Base-by-base conservation (phyloP, 2,329 filamentous ascomycete genomes). In the Aspergillus caelatus region DNA sequence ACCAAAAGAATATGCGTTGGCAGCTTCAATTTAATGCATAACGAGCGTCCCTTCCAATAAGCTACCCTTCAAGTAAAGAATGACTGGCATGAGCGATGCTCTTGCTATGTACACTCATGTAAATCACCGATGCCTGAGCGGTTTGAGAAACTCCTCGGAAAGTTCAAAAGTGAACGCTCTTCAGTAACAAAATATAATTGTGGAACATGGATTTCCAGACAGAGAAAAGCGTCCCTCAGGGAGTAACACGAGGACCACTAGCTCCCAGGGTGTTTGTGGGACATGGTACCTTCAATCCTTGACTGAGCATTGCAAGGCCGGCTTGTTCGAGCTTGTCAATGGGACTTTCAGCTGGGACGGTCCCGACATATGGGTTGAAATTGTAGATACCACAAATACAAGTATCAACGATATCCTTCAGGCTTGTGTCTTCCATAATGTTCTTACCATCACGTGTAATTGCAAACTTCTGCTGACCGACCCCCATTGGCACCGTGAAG, bases 321-420 rank as follows among this genome's bases (percentile, higher is more conserved):
- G 69, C 75, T 2, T 77, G 69, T 55, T 73, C 72, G 1, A 82
- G 76, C 56, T 72, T 68, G 60, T 82, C 80, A 34, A 77, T 65
- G 4, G 63, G 65, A 23, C 64, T 36, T 57, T 70, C 70, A 16
- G 72, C 68, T 28, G 84, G 83, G 3, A 86, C 74, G 1, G 78
- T 82, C 16, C 84, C 84, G 0, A 85, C 83, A 64, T 84, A 86
- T 16, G 83, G 80, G 62, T 87, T 87, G 76, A 83, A 86, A 74
- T 86, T 86, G 77, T 86, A 86, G 56, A 86, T 76, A 4, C 84
- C 73, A 50, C 71, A 86, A 21, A 80, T 72, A 68, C 85, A 87
- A 19, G 74, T 74, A 48, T 82, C 74, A 1, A 78, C 75, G 43
- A 87, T 81, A 45, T 85, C 79, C 73, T 83, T 84, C n/a, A 82